Evolutionary conservation across 768 basidiomycete genomes (phyloP), one percentile per base, ranked within the genome.

Genomic region (Hemileccinum impolitum): DNA sequence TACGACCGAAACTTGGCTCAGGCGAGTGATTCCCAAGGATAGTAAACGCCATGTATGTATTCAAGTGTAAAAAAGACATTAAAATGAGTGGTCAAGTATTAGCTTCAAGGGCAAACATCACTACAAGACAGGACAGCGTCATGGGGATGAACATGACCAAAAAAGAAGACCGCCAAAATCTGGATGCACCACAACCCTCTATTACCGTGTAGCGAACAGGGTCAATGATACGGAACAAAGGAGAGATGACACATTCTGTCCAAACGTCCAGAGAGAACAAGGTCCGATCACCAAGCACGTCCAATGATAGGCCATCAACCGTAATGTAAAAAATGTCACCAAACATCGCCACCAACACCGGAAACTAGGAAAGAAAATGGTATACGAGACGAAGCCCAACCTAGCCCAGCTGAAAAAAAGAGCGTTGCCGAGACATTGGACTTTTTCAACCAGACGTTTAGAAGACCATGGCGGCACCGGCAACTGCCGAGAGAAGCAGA

Each of bases 391-490:
- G 15, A 18, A 47, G 19, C 23, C 34, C 12, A 42, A 21, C 11
- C 38, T 11, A 21, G 21, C 15, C 47, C 10, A 44, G 41, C 17
- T 37, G 26, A 38, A 53, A 45, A 53, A 45, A 35, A 14, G 38
- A 43, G 8, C 17, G 35, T 23, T 14, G 39, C 28, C 47, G 18
- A 38, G 39, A 34, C 17, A 3, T 25, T 3, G 21, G 30, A 31
- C 44, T 51, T 49, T 45, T 39, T 23, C 0, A 13, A 1, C 14
- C 43, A 68, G 58, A 21, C 30, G 19, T 40, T 70, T 67, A 82
- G 57, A 81, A 70, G 39, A 76, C 67, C 50, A 74, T 57, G 13
- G 63, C 77, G 19, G 69, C 77, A 34, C 81, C 82, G 34, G 75
- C 80, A 34, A 75, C 58, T 0, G 70, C 75, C 17, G 79, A 77